These are phyloP conservation scores for Skeletonema tropicum DNA, from an alignment of 108 stramenopile genomes.

Conservation along the genomic window DNA sequence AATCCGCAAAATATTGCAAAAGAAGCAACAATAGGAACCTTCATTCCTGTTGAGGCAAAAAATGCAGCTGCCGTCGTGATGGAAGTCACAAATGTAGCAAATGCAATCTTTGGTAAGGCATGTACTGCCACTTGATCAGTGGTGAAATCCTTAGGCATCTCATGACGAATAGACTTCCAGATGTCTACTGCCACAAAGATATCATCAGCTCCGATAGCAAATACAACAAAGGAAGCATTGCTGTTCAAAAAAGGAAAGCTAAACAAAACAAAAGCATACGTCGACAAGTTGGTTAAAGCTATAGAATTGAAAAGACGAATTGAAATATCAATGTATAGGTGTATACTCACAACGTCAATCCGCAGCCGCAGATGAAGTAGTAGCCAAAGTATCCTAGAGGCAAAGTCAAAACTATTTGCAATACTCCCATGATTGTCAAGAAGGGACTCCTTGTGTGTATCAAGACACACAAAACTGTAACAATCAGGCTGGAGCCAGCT, in stretches of 20 bases:
- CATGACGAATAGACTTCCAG: conserved; percentile 58
- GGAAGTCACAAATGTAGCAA: conserved; percentile 61
- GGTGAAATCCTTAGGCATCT: conserved; percentile 23
- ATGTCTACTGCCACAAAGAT: conserved; percentile 50
- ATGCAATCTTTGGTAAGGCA: conserved; percentile 62
- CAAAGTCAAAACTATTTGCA: conserved; percentile 59
- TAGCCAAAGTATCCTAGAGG: conserved; percentile 66
- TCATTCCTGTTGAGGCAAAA: conserved; percentile 60
- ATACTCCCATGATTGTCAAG: conserved; percentile 50
- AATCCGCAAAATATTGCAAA: conserved; percentile 72
- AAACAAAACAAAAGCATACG: neutral
- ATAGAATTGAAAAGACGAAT: neutral
- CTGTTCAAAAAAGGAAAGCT: conserved; percentile 68
- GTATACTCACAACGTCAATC: conserved; percentile 35
- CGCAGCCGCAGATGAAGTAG: conserved; percentile 38
- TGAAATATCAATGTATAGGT: too few relatives aligned
- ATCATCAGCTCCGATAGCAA: conserved; percentile 68
- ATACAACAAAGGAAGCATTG: conserved; percentile 64
- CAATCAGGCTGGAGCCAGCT: conserved; percentile 34
- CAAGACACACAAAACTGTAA: conserved; percentile 51
- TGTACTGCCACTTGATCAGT: conserved; percentile 53
- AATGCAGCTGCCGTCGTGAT: conserved; percentile 62
- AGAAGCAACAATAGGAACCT: conserved; percentile 52
- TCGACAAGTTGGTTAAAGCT: neutral
- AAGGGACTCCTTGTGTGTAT: conserved; percentile 61